Percentiles rank a stretch among this genome's conserved stretches.
Evolutionary conservation across 495 filamentous ascomycete species (phyloP).

Genomic region (Aspergillus heteromorphus): DNA sequence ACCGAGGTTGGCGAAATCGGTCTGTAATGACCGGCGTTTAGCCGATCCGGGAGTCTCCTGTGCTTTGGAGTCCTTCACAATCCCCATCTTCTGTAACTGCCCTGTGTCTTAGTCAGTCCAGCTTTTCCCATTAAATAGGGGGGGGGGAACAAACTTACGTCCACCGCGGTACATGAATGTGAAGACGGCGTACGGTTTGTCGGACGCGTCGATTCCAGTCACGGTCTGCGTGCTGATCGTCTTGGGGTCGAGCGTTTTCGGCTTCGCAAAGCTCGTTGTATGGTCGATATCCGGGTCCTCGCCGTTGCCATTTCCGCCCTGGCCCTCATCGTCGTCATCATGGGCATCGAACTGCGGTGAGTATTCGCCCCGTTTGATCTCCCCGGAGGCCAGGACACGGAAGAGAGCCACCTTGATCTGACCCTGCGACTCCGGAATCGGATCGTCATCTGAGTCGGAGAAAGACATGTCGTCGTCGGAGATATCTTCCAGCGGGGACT

Average conservation of each 20-base stretch:
- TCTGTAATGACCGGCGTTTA: slow-evolving; percentile 71
- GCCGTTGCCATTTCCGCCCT: slow-evolving; percentile 39
- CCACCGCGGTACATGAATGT: slow-evolving; percentile 98
- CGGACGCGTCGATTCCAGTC: slow-evolving; percentile 92
- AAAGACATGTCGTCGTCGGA: slow-evolving; percentile 63
- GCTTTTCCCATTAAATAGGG: background rate
- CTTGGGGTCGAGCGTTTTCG: slow-evolving; percentile 93
- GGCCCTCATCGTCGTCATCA: slow-evolving; percentile 74
- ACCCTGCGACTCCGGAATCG: slow-evolving; percentile 85
- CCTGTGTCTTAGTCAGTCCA: slow-evolving; percentile 44
- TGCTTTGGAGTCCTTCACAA: slow-evolving; percentile 58
- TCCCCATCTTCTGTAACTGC: slow-evolving; percentile 92
- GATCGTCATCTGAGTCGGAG: slow-evolving; percentile 82
- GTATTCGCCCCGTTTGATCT: slow-evolving; percentile 96
- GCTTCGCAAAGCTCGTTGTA: slow-evolving; percentile 97
- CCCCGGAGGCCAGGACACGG: slow-evolving; percentile 88
- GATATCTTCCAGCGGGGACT: slow-evolving; percentile 65
- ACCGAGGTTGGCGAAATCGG: slow-evolving; percentile 78
- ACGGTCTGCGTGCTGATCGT: slow-evolving; percentile 97
- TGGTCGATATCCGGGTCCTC: slow-evolving; percentile 78
- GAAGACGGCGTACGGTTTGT: slow-evolving; percentile 93
- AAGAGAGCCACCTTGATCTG: slow-evolving; percentile 99
- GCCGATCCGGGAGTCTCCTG: slow-evolving; percentile 49
- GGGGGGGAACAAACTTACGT: slow-evolving; percentile 53
- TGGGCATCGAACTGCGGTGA: slow-evolving; percentile 97